A percentile compares a stretch with the other conserved stretches of the same genome.
phyloP scores from a whole-genome alignment of 495 filamentous ascomycete species.

The Penicillium atrosanguineum region DNA sequence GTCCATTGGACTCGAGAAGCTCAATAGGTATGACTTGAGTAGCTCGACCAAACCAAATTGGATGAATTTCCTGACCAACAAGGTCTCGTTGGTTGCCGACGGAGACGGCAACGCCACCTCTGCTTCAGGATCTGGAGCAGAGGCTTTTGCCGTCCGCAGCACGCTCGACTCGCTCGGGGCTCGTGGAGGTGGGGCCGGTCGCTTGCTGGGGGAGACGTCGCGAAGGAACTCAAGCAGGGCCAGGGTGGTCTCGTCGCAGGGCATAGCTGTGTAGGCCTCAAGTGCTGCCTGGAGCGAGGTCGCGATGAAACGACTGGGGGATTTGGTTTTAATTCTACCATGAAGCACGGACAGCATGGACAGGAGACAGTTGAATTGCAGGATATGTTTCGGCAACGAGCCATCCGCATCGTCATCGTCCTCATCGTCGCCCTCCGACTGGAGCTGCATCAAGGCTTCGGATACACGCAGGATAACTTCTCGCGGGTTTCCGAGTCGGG shows the following conservation, averaged over 20 bases:
- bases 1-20: slow-evolving; percentile 52
- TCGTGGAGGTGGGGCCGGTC: slow-evolving; percentile 72
- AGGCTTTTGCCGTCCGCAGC: slow-evolving; percentile 39
- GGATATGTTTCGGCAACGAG: slow-evolving; percentile 18
- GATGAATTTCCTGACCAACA: slow-evolving; percentile 65
- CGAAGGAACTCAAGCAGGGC: slow-evolving; percentile 74
- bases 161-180: slow-evolving; percentile 53
- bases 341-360: slow-evolving; percentile 84
- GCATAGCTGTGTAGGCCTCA: slow-evolving; percentile 59
- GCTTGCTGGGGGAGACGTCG: slow-evolving; percentile 65
- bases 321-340: slow-evolving; percentile 82
- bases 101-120: slow-evolving; percentile 53
- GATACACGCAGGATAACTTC: slow-evolving; percentile 90
- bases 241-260: slow-evolving; percentile 63
- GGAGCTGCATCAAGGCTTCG: slow-evolving; percentile 63
- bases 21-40: slow-evolving; percentile 72
- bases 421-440: slow-evolving; percentile 52
- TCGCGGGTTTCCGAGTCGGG: slow-evolving; percentile 82
- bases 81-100: slow-evolving; percentile 50
- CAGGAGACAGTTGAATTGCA: slow-evolving; percentile 72
- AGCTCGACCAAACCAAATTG: slow-evolving; percentile 86
- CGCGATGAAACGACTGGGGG: slow-evolving; percentile 89
- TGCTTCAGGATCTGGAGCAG: slow-evolving; percentile 80
- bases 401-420: slow-evolving; percentile 45
- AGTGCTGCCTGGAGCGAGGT: slow-evolving; percentile 78